Conservation (phyloP, 805 yeast species). For the Myxozyma vanderwaltii region DNA sequence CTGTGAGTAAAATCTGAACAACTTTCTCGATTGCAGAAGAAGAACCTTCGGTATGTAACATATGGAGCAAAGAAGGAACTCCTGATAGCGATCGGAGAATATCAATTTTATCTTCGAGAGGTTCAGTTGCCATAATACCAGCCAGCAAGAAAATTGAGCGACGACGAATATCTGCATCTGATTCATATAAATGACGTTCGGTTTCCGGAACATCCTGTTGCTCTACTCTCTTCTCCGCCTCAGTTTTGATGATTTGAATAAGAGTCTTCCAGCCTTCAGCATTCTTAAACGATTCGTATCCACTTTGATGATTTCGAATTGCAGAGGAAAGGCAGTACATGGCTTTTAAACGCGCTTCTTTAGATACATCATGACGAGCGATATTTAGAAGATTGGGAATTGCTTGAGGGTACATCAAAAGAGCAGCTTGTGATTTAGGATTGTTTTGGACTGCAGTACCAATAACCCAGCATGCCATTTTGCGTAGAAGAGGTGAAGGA, state of each 20-base stretch:
- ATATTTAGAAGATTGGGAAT: conserved; percentile 40
- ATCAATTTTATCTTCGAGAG: conserved; percentile 25
- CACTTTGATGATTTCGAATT: conserved; percentile 65
- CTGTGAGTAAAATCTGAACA: conserved; percentile 22
- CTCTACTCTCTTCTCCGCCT: conserved; percentile 3
- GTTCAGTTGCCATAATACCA: conserved; percentile 32
- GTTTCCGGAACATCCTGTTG: not conserved
- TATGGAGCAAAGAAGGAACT: conserved; percentile 23
- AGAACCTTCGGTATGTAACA: conserved; percentile 25
- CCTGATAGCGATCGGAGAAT: conserved; percentile 21
- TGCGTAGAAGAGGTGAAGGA: conserved; percentile 51
- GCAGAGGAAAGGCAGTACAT: conserved; percentile 76
- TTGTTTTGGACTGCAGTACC: conserved; percentile 96
- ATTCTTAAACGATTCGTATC: conserved; percentile 57
- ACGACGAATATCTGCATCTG: conserved; percentile 21
- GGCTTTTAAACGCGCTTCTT: conserved; percentile 58
- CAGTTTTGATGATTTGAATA: conserved; percentile 13
- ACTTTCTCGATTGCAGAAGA: conserved; percentile 29
- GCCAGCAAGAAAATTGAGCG: conserved; percentile 31
- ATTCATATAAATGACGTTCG: conserved; percentile 18
- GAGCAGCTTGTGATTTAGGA: conserved; percentile 60
- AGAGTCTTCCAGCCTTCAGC: conserved; percentile 60
- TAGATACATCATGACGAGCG: conserved; percentile 36
- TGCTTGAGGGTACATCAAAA: conserved; percentile 37
- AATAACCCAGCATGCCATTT: conserved; percentile 68